Evolutionary conservation across 352 stramenopile genomes (phyloP).

Genomic region (Phytophthora pseudosyringae): DNA sequence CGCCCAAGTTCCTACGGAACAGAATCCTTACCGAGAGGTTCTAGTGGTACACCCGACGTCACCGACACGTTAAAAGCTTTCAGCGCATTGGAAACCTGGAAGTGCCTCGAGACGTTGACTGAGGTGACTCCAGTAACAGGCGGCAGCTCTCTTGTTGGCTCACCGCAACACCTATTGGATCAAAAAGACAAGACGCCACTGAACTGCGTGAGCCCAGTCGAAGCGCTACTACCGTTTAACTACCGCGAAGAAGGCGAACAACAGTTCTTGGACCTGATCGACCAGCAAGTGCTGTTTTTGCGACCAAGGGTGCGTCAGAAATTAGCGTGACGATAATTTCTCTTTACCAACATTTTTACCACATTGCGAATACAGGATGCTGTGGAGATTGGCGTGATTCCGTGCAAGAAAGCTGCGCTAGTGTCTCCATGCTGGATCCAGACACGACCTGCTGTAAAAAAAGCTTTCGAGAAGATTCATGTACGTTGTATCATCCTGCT

Average conservation of each 20-base stretch:
- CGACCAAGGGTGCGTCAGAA: conserved; percentile 59
- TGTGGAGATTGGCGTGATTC: conserved; percentile 79
- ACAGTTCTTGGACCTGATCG: conserved; percentile 72
- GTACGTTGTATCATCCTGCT: conserved; percentile 30
- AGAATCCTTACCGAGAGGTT: not conserved
- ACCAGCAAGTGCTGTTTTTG: conserved; percentile 57
- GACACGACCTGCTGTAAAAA: conserved; percentile 57
- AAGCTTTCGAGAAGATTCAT: conserved; percentile 72
- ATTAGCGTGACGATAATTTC: not conserved
- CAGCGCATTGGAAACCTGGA: conserved; percentile 67
- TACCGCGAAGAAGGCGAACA: conserved; percentile 57
- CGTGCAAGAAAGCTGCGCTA: conserved; percentile 53
- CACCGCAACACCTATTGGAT: conserved; percentile 52
- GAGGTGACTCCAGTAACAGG: conserved; percentile 35
- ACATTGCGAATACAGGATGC: conserved; percentile 35
- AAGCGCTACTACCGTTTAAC: conserved; percentile 71
- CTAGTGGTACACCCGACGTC: not conserved
- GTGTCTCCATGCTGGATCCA: conserved; percentile 76
- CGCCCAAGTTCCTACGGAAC: not conserved
- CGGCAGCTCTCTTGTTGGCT: conserved; percentile 39
- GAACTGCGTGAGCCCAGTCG: conserved; percentile 59
- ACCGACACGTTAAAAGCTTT: conserved; percentile 40
- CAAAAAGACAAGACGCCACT: conserved; percentile 43
- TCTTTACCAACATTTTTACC: not conserved
- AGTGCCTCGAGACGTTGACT: conserved; percentile 66